Base-by-base conservation (phyloP, 257 asterid genomes). In the Solanum neorickii region DNA sequence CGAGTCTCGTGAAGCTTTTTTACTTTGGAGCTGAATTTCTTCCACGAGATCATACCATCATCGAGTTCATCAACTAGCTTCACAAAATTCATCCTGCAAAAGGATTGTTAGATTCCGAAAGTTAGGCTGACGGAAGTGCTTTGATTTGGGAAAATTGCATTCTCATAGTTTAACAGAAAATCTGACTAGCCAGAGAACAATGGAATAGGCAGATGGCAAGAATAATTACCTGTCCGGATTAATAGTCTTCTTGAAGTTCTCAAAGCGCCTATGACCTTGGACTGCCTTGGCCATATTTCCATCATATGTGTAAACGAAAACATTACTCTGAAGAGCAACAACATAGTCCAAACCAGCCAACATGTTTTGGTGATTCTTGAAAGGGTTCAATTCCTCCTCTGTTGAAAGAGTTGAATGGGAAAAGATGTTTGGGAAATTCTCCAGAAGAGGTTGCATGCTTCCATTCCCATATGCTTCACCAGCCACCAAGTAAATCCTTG, bases 211-310 rank as follows among this genome's bases (percentile, higher is more conserved):
- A 7, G 60, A 66, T 35, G 8, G 13, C 80, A 84, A 39, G 62
- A 44, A 73, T 62, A 23, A 23, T 9, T 92, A 95, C 98, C 98
- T 95, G 92, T 96, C 98, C 29, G 98, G 97, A 90, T 90, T 94
- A 42, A 96, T 89, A 83, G 98, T 96, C 90, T 96, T 96, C 97
- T 92, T 94, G 92, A 96, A 96, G 87, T 93, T 91, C 90, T 95
- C 99, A 13, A 94, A 95, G 9, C 99, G 96, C 82, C 99, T 91
- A 86, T 96, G 98, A 47, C 99, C 99, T 90, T 95, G 98, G 15
- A 96, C 99, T n/a, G 99, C 99, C 93, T 96, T 96, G 2, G 99
- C 99, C 99, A 96, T 96, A 87, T 96, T 96, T 42, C 99, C 99
- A 90, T 96, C 98, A 68, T 96, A 96, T 16, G 99, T 96, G 87